Conservation (phyloP, 2,329 filamentous ascomycete species). For the Verticillium isaacii region DNA sequence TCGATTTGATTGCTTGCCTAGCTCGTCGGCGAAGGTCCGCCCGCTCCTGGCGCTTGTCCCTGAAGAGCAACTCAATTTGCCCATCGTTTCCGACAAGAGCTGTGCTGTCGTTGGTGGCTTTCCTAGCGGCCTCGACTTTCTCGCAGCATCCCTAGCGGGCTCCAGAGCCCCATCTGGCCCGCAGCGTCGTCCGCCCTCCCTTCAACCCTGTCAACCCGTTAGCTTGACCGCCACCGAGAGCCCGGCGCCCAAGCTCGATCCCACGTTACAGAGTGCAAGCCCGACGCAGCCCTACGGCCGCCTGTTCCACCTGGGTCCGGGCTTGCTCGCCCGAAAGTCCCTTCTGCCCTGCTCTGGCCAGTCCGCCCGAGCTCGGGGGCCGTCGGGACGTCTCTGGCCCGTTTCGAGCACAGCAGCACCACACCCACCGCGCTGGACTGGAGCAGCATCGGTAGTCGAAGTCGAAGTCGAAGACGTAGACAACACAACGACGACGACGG, state of each 20-base stretch:
- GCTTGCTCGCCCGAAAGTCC: not conserved
- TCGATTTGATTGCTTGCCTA: not conserved
- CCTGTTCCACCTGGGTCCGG: not conserved
- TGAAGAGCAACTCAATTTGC: not conserved
- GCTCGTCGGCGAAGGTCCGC: not conserved
- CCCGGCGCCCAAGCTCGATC: not conserved
- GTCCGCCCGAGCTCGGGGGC: not conserved
- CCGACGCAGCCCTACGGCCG: not conserved
- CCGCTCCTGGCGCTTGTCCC: not conserved
- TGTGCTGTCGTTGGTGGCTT: not conserved
- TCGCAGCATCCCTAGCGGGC: not conserved
- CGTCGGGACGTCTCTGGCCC: no score
- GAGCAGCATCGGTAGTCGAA: not conserved
- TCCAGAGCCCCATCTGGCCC: not conserved
- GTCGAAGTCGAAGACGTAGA: not conserved
- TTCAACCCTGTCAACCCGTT: not conserved
- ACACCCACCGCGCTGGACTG: no score
- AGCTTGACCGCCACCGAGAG: not conserved
- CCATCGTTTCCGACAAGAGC: not conserved
- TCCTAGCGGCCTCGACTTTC: not conserved
- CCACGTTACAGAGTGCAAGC: not conserved
- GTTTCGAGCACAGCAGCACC: no score
- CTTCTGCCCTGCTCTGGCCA: not conserved
- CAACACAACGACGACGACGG: not conserved
- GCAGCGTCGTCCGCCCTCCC: not conserved